Evolutionary conservation across 352 stramenopile species (phyloP), one percentile per base, ranked within the genome.

Genomic region (Globisporangium cystogenes): DNA sequence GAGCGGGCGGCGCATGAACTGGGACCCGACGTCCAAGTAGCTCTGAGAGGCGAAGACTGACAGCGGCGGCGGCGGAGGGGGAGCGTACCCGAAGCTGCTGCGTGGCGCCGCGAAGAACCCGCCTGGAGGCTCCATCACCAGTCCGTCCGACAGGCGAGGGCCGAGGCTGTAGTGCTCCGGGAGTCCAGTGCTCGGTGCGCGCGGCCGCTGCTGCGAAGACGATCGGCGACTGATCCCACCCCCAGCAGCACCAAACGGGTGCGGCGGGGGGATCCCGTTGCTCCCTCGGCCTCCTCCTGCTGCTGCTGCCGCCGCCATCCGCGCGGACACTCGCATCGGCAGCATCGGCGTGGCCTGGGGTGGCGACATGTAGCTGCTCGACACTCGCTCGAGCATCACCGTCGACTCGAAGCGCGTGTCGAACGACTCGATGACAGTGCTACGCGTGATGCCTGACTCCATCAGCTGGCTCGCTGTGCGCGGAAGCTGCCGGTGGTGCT

Each of bases 361-460:
- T 7, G 55, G 55, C 26, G 48, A 57, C 20, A 62, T 36, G 16
- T 53, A 58, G 44, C 54, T 62, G 20, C 48, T 67, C 12, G 49
- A 50, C 15, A 52, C 31, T 31, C 31, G 61, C 56, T 57, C 65
- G 45, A 59, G 58, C 37, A 72, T 61, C 11, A 57, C 53, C 3
- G 53, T 47, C 8, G 65, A 58, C 29, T 67, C 53, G 31, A 45
- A 51, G 33, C 55, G 39, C 14, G 65, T 54, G 20, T 86, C 74
- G 20, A 85, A 60, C 15, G 74, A 85, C 23, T 77, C 74, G 7
- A 86, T 27, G 51, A 85, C 65, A 1, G 76, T 82, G 33, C 72
- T 88, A 4, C 70, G 31, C 7, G 69, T 85, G 10, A 59, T 55
- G 24, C 54, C 70, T 0, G 76, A 86, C 52, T 85, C 74, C 29